phyloP scores from a whole-genome alignment of 139 green algal genomes.

The Parachlorella kessleri region DNA sequence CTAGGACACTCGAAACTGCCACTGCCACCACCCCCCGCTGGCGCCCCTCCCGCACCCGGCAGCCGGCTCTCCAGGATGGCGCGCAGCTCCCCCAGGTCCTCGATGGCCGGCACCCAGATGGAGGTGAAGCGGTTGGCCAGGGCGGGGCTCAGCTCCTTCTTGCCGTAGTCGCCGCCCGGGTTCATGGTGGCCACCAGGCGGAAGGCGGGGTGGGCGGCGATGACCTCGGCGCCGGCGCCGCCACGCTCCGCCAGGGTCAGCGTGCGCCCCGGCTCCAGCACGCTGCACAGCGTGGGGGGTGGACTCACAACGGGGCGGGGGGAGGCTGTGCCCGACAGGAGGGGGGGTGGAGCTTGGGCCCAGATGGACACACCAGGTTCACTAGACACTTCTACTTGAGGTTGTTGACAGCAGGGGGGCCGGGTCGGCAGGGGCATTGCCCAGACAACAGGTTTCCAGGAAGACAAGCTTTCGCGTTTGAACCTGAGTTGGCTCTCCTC shows the following conservation, averaged over 20 bases:
- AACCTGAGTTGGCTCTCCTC: too few relatives aligned
- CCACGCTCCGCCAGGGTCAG: constrained; percentile 96
- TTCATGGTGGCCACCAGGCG: constrained; percentile 98
- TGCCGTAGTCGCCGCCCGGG: constrained; percentile 93
- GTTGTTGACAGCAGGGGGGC: not conserved
- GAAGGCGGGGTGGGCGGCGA: constrained; percentile 86
- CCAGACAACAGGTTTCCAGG: too few relatives aligned
- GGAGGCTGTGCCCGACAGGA: not conserved
- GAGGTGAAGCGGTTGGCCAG: constrained; percentile 95
- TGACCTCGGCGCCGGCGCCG: constrained; percentile 72
- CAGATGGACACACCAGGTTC: not conserved
- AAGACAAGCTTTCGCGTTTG: too few relatives aligned
- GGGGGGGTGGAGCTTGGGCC: not conserved
- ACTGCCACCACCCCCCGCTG: too few relatives aligned
- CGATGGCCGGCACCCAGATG: constrained; percentile 84
- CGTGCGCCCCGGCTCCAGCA: constrained; percentile 90
- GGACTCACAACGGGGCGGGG: not conserved
- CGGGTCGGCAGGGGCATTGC: too few relatives aligned
- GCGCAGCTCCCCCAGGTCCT: constrained; percentile 65
- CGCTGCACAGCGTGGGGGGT: constrained; percentile 51
- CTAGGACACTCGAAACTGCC: too few relatives aligned
- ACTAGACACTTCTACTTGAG: not conserved
- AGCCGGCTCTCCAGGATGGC: constrained; percentile 70
- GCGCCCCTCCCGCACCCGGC: not conserved
- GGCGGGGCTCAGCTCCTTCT: constrained; percentile 98